Evolutionary conservation across 75 land plant species (phyloP), one percentile per base, ranked within the genome.

Genomic region (Picea glauca): DNA sequence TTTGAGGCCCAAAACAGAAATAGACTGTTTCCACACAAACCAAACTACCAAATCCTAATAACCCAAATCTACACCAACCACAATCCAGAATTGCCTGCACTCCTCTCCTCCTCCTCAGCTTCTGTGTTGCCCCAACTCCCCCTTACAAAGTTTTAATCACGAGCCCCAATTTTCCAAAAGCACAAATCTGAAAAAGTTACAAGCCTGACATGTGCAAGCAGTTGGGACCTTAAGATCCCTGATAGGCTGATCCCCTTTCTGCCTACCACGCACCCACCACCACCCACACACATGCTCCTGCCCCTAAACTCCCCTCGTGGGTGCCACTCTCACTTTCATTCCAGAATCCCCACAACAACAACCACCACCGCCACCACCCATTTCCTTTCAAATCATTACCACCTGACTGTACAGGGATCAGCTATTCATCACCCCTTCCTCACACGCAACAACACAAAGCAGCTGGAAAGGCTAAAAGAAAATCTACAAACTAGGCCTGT

Each of bases 211-310:
- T 40, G 73, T 70, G 54, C 23, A 40, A 43, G 18, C 46, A n/a
- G 73, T 12, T 70, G 50, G 43, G 43, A 40, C 54, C 73, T 70
- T 70, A 23, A 70, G 43, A 70, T 70, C 73, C 32, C 73, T 70
- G 70, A 17, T 33, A 66, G 56, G 56, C 12, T 50, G 56, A 50
- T 50, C 56, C 54, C 70, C 43, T 66, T 66, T 66, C 70, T 66
- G 70, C 74, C 74, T 70, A 70, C 74, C 56, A 70, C 74, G 43
- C 74, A 70, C 50, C 74, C 50, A 70, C 21, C 74, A 70, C 56
- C 46, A 43, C 13, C 74, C 33, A n/a, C 35, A 70, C 74, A 70
- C 74, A 70, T 70, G 74, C 56, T 40, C 74, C 23, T 40, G 23
- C 50, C 54, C 21, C 56, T 50, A 50, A 50, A 50, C 56, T 50